phyloP scores from a whole-genome alignment of 768 basidiomycete species.

The Boletus huronensis region DNA sequence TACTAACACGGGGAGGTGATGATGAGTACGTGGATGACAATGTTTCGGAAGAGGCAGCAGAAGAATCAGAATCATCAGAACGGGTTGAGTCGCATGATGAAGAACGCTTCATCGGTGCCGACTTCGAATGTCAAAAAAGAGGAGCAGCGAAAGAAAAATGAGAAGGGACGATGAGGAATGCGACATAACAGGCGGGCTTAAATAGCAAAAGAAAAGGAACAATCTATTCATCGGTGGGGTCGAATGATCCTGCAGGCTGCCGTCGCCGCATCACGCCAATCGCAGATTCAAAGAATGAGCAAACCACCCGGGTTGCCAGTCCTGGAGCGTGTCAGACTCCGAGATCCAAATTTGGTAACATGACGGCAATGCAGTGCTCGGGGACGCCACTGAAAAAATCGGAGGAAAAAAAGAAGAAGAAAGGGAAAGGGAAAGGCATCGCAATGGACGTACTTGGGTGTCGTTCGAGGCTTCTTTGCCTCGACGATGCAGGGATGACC shows the following conservation, averaged over 20 bases:
- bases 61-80: constrained; percentile 29
- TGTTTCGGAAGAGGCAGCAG: constrained; percentile 36
- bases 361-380: constrained; percentile 27
- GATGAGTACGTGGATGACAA: constrained; percentile 34
- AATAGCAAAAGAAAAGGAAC: constrained; percentile 15
- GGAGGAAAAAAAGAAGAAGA: neutral
- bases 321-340: constrained; percentile 21
- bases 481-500: constrained; percentile 81
- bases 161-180: neutral
- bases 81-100: constrained; percentile 14
- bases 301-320: constrained; percentile 11
- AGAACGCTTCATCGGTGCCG: constrained; percentile 15
- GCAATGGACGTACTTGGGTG: constrained; percentile 68
- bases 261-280: constrained; percentile 13
- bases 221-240: neutral
- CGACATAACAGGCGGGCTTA: constrained; percentile 8
- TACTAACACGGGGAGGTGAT: constrained; percentile 45
- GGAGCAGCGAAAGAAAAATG: neutral
- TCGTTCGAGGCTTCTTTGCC: constrained; percentile 72
- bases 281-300: constrained; percentile 12
- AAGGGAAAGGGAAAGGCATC: too few species aligned
- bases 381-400: constrained; percentile 1
- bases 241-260: constrained; percentile 5
- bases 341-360: constrained; percentile 23
- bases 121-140: neutral